Base-by-base conservation (phyloP, 257 asterid genomes). In the Ophiorrhiza pumila region DNA sequence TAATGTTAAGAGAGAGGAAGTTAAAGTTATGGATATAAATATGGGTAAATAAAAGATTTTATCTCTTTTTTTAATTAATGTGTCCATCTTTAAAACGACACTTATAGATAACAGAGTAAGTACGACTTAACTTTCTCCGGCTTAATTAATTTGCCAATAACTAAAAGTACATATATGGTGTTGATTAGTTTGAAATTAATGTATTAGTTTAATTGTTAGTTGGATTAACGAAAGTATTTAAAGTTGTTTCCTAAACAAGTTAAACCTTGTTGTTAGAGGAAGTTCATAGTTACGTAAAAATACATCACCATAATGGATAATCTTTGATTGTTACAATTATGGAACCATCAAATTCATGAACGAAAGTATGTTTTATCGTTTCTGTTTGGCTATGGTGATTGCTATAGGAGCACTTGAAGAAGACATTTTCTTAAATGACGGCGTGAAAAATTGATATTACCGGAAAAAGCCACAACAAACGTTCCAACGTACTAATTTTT, bases 341-440 rank as follows among this genome's bases (percentile, higher is more conserved):
- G 64, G 42, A 72, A 47, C 71, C 53, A 72, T 72, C 46, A 13
- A 66, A 8, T 52, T 69, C 74, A 53, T 23, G 65, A 35, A 52
- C 4, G n/a, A 1, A 32, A 4, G 10, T 22, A 25, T 1, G 22
- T 37, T 9, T 64, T 25, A 25, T 64, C 22, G 27, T 37, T 41
- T 17, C 23, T 42, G 2, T 27, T 5, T 7, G 23, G 23, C 18
- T 23, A 17, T 13, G 22, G 60, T 27, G 72, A 18, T 49, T 49
- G 25, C 47, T 22, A 8, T 18, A 27, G n/a, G 7, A 27, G 6
- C 71, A 25, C 42, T 14, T 10, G 55, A 73, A 27, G 29, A 14
- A 22, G 42, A 45, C 52, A 34, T 32, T 55, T 45, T 45, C 68
- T 45, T 9, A 55, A 49, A 75, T 59, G 60, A 49, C 70, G 79